These are phyloP conservation scores for Capsicum chinense DNA, from an alignment of 257 asterid species.

Conservation along the genomic window DNA sequence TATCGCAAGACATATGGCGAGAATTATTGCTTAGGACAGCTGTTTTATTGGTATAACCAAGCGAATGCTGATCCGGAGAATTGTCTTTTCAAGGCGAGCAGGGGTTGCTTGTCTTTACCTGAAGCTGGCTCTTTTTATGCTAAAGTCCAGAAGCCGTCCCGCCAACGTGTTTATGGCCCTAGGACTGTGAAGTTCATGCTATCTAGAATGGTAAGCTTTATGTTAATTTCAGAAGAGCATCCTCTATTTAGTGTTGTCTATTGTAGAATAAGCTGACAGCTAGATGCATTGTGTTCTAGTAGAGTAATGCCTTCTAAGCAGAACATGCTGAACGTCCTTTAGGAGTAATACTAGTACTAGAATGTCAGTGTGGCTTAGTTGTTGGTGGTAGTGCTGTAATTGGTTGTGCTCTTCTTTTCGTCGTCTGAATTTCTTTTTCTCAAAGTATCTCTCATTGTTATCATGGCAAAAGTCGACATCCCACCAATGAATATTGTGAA, in stretches of 20 bases:
- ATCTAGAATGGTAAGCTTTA: conserved; percentile 71
- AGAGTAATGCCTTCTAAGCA: not conserved
- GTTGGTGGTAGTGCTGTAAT: not conserved
- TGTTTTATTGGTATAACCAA: conserved; percentile 89
- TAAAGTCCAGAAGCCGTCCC: conserved; percentile 88
- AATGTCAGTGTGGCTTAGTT: not conserved
- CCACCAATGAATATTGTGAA: not conserved
- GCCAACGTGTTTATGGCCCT: conserved; percentile 93
- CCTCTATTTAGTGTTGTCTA: not conserved
- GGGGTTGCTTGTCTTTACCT: conserved; percentile 96
- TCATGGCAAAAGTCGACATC: not conserved
- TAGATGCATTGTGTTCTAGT: not conserved
- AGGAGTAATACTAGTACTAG: not conserved
- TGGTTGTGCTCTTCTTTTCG: not conserved
- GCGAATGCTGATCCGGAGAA: conserved; percentile 79
- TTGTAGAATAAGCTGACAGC: not conserved
- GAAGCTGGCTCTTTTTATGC: conserved; percentile 94
- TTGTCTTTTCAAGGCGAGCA: conserved; percentile 70
- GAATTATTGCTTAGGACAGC: conserved; percentile 91
- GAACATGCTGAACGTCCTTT: not conserved
- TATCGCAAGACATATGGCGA: conserved; percentile 89
- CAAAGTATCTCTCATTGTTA: not conserved
- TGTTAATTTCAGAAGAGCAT: not conserved
- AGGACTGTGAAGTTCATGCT: conserved; percentile 88
- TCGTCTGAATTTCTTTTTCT: not conserved